A percentile compares a stretch with the other conserved stretches of the same genome.
Conservation (phyloP, 2,329 filamentous ascomycete species). For the Microdochium trichocladiopsis region DNA sequence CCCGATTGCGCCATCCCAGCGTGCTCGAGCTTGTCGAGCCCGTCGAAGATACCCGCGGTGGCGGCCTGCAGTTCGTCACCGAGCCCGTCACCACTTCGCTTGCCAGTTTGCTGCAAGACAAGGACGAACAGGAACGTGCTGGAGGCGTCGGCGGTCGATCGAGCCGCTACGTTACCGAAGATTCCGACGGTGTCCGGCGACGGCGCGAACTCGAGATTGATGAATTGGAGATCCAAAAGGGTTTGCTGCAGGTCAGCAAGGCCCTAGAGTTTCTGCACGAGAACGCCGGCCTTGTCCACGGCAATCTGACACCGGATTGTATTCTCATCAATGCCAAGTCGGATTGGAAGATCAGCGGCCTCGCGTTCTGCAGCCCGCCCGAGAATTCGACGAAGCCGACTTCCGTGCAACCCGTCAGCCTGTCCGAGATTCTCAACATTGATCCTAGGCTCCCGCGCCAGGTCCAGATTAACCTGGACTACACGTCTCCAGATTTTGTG, state of each 20-base stretch:
- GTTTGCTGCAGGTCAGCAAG: slow-evolving; percentile 85
- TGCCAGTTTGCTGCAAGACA: slow-evolving; percentile 73
- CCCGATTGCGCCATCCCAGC: slow-evolving; percentile 82
- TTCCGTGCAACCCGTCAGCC: slow-evolving; percentile 70
- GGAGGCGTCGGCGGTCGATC: slow-evolving; percentile 62
- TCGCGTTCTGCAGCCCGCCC: slow-evolving; percentile 79
- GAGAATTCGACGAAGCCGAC: slow-evolving; percentile 68
- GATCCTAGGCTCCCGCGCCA: slow-evolving; percentile 74
- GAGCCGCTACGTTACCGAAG: slow-evolving; percentile 76
- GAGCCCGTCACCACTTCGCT: slow-evolving; percentile 89
- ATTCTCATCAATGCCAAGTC: slow-evolving; percentile 93
- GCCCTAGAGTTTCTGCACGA: slow-evolving; percentile 94
- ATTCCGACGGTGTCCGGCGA: slow-evolving; percentile 64
- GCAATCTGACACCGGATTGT: slow-evolving; percentile 88
- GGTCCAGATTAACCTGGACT: slow-evolving; percentile 89
- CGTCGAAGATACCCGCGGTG: slow-evolving; percentile 86
- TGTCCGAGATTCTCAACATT: slow-evolving; percentile 78
- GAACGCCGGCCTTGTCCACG: slow-evolving; percentile 87
- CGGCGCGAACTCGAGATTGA: slow-evolving; percentile 87
- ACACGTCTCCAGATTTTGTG: slow-evolving; percentile 89
- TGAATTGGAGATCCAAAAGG: slow-evolving; percentile 96
- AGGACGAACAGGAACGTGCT: slow-evolving; percentile 75
- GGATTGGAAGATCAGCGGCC: slow-evolving; percentile 97
- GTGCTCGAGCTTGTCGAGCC: slow-evolving; percentile 91
- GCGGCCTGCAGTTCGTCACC: slow-evolving; percentile 91